phyloP scores from a whole-genome alignment of 441 rosid species.

The Euphorbia celastroides region DNA sequence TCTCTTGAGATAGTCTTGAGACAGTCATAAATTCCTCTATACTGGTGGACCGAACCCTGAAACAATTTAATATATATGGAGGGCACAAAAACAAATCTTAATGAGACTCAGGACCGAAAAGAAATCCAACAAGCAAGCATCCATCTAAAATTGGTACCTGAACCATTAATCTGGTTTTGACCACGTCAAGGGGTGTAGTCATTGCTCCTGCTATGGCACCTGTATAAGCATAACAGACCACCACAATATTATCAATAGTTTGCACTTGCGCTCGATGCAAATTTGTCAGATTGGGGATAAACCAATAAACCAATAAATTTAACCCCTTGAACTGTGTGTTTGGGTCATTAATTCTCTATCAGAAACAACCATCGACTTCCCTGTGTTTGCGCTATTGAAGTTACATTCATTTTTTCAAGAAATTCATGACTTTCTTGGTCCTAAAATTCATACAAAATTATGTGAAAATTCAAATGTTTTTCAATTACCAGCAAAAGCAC shows the following conservation, averaged over 20 bases:
- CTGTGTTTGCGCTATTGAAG: too few relatives aligned
- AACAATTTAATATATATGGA: background rate
- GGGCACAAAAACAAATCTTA: background rate
- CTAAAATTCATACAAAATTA: background rate
- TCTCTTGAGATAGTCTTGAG: conserved; percentile 63
- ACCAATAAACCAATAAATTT: background rate
- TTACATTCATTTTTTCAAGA: background rate
- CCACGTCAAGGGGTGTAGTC: conserved; percentile 86
- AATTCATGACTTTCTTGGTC: background rate
- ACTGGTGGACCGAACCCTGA: conserved; percentile 70
- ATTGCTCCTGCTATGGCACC: conserved; percentile 89
- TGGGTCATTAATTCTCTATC: background rate
- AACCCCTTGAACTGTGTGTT: background rate
- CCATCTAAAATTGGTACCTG: conserved; percentile 38
- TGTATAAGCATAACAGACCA: conserved; percentile 18
- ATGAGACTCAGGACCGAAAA: background rate
- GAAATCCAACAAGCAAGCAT: background rate
- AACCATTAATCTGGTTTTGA: conserved; percentile 84
- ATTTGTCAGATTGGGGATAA: background rate
- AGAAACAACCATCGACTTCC: too few relatives aligned
- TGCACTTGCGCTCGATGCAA: background rate
- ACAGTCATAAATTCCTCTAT: conserved; percentile 65
- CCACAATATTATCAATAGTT: background rate
- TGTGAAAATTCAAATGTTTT: conserved; percentile 3
- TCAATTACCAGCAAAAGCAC: conserved; percentile 75